These are phyloP conservation scores for Sechiopsis laciniata DNA, from an alignment of 306 rosid genomes.

Conservation along the genomic window DNA sequence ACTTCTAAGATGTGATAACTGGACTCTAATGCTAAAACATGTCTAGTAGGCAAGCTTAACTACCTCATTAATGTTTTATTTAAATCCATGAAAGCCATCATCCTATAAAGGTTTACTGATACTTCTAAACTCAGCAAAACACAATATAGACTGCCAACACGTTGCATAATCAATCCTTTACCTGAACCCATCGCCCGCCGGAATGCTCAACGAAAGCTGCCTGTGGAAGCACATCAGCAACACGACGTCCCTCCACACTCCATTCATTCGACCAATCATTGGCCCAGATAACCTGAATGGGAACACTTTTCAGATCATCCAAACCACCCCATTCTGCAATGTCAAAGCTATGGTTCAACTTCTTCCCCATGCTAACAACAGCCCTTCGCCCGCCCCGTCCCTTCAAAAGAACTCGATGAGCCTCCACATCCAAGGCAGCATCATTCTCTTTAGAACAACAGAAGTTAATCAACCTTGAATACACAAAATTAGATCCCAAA, in stretches of 20 bases:
- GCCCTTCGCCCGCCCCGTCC: conserved; percentile 57
- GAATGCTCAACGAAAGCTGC: conserved; percentile 61
- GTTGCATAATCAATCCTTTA: conserved; percentile 28
- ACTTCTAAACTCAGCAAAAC: background rate
- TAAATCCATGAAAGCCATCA: background rate
- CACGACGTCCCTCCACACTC: conserved; percentile 65
- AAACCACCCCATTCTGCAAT: conserved; percentile 74
- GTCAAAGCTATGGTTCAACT: conserved; percentile 73
- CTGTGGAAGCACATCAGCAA: conserved; percentile 56
- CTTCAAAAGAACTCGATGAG: conserved; percentile 66
- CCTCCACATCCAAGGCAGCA: conserved; percentile 44
- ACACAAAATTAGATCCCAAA: conserved; percentile 47
- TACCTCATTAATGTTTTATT: background rate
- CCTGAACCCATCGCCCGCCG: conserved; percentile 94
- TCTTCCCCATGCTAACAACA: conserved; percentile 64
- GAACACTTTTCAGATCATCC: conserved; percentile 56
- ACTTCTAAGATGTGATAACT: background rate
- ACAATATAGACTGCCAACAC: background rate
- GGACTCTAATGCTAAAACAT: background rate
- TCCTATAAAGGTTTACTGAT: background rate
- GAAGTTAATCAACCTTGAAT: conserved; percentile 41
- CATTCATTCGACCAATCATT: conserved; percentile 70
- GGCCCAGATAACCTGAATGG: conserved; percentile 81
- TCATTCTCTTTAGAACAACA: conserved; percentile 55
- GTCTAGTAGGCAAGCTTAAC: background rate